Evolutionary conservation across 2,329 filamentous ascomycete species (phyloP).

Genomic region (Neopestalotiopsis rosae): DNA sequence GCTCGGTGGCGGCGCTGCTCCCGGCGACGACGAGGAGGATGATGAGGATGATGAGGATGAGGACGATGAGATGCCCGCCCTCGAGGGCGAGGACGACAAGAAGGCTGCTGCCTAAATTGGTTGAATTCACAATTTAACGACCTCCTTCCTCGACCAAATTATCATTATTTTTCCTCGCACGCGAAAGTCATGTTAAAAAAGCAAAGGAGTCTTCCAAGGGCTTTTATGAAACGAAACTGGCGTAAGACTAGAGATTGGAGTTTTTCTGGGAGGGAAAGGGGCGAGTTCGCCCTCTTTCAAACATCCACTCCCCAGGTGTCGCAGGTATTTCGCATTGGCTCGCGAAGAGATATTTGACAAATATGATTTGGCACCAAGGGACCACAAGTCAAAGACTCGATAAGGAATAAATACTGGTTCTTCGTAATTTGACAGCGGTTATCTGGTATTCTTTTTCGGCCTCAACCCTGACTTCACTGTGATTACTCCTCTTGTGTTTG

Average conservation of each 20-base stretch:
- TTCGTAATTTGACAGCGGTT: neutral
- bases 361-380: neutral
- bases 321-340: neutral
- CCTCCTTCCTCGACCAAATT: slow-evolving; percentile 8
- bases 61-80: slow-evolving; percentile 84
- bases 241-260: slow-evolving; percentile 19
- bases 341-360: neutral
- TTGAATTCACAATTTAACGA: neutral
- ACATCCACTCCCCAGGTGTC: neutral
- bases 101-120: slow-evolving; percentile 25
- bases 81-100: slow-evolving; percentile 67
- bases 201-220: slow-evolving; percentile 16
- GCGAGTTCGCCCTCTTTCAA: slow-evolving; percentile 6
- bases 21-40: slow-evolving; percentile 51
- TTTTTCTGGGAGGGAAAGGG: slow-evolving; percentile 12
- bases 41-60: slow-evolving; percentile 62
- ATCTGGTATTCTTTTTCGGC: neutral
- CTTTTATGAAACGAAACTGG: slow-evolving; percentile 15
- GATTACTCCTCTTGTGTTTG: too few relatives aligned
- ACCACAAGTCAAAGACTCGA: neutral
- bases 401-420: slow-evolving; percentile 1
- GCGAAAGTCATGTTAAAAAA: slow-evolving; percentile 13
- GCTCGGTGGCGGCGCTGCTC: slow-evolving; percentile 68
- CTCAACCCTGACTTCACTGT: too few relatives aligned
- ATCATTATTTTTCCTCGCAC: neutral